Evolutionary conservation across 2,329 filamentous ascomycete species (phyloP).

Genomic region (Raffaelea deltoideospora): DNA sequence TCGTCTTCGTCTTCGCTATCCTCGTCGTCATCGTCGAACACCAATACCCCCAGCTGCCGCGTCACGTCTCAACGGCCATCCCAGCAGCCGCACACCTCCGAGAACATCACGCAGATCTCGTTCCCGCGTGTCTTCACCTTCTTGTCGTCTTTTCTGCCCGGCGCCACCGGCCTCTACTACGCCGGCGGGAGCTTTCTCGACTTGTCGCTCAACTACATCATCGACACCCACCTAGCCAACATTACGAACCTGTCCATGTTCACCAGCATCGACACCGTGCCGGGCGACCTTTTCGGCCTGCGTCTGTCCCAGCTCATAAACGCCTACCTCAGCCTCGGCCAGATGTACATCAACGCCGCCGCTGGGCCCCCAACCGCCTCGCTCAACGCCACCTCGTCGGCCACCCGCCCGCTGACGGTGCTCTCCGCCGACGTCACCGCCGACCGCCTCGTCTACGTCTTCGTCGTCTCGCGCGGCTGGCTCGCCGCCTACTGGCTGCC

Average conservation of each 20-base stretch:
- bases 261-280: neutral
- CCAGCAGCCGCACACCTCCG: neutral
- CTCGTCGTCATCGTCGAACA: no score
- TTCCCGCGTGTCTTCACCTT: neutral
- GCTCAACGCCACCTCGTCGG: neutral
- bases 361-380: no score
- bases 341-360: neutral
- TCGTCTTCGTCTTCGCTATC: no score
- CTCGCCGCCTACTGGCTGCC: no score
- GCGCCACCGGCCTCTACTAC: neutral
- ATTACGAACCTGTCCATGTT: neutral
- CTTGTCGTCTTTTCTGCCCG: neutral
- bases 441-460: neutral
- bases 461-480: no score
- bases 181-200: neutral
- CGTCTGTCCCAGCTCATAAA: neutral
- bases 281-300: neutral
- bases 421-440: neutral
- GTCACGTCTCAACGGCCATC: neutral
- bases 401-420: no score
- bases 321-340: neutral
- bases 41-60: no score
- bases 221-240: neutral
- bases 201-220: neutral
- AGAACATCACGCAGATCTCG: neutral